These are phyloP conservation scores for Chlamydomonas eustigma DNA, from an alignment of 139 green algal species.

Conservation along the genomic window DNA sequence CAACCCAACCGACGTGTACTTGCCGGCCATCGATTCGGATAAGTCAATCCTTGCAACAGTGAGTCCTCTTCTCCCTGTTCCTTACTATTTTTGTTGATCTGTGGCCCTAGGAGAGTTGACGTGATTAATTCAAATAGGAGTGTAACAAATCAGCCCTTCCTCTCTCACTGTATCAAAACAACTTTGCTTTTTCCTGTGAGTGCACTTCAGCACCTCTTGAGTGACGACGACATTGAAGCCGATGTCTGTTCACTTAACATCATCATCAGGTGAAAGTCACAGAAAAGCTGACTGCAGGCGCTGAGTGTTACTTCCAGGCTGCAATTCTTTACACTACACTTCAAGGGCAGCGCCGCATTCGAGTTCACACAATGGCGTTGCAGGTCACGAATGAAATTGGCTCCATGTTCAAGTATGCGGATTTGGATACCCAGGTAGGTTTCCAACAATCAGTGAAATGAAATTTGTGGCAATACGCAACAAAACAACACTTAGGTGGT, in stretches of 20 bases:
- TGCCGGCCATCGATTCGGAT: slow-evolving; percentile 79
- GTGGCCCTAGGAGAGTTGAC: slow-evolving; percentile 6
- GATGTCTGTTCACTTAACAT: too few relatives aligned
- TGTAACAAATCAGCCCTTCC: too few relatives aligned
- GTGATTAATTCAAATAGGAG: too few relatives aligned
- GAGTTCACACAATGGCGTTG: slow-evolving; percentile 79
- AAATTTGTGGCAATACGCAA: too few relatives aligned
- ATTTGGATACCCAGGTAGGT: slow-evolving; percentile 74
- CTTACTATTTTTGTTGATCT: background rate
- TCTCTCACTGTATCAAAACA: too few relatives aligned
- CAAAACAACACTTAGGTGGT: too few relatives aligned
- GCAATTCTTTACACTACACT: slow-evolving; percentile 83
- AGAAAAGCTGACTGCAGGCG: slow-evolving; percentile 28
- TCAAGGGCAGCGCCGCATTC: slow-evolving; percentile 49
- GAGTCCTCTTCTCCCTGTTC: background rate
- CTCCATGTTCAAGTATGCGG: slow-evolving; percentile 73
- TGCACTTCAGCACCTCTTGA: too few relatives aligned
- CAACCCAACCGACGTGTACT: slow-evolving; percentile 68
- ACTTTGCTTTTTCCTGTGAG: too few relatives aligned
- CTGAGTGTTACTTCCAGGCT: slow-evolving; percentile 62
- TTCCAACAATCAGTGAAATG: too few relatives aligned
- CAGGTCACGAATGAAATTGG: slow-evolving; percentile 59
- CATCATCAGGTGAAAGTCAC: slow-evolving; percentile 53
- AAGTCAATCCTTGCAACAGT: slow-evolving; percentile 63
- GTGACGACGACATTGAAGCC: too few relatives aligned